Evolutionary conservation across 2,329 filamentous ascomycete species (phyloP).

Genomic region (Penicillium sp.): DNA sequence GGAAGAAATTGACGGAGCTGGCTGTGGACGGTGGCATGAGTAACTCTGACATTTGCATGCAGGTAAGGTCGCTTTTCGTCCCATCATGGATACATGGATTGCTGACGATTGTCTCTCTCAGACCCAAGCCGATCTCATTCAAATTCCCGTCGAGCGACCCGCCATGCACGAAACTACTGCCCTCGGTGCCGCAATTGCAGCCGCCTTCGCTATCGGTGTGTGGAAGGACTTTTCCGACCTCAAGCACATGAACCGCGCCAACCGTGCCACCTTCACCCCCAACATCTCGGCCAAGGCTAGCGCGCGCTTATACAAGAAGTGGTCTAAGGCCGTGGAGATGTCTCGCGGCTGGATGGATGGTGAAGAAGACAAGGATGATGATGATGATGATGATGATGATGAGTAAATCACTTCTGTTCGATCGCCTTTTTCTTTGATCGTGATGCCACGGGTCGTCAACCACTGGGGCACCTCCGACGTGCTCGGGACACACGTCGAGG

Average conservation of each 20-base stretch:
- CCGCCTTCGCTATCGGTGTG: conserved; percentile 71
- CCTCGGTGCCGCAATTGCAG: conserved; percentile 80
- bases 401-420: conserved; percentile 13
- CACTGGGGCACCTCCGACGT: too few relatives aligned
- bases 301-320: conserved; percentile 59
- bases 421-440: conserved; percentile 1
- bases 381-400: conserved; percentile 22
- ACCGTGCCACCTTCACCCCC: conserved; percentile 65
- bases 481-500: too few relatives aligned
- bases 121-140: conserved; percentile 78
- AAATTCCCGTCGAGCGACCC: conserved; percentile 76
- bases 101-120: conserved; percentile 1
- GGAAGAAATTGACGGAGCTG: conserved; percentile 67
- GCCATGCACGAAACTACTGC: conserved; percentile 88
- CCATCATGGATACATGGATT: conserved; percentile 45
- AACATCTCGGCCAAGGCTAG: conserved; percentile 56
- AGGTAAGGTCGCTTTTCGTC: conserved; percentile 41
- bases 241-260: conserved; percentile 63
- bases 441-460: too few relatives aligned
- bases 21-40: conserved; percentile 86
- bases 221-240: conserved; percentile 73
- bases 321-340: conserved; percentile 75
- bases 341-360: conserved; percentile 60
- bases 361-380: conserved; percentile 23
- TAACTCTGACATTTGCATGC: conserved; percentile 84